A percentile compares a stretch with the other conserved stretches of the same genome.
Evolutionary conservation across 306 rosid genomes (phyloP).

Genomic region (Sphenostylis stenocarpa): DNA sequence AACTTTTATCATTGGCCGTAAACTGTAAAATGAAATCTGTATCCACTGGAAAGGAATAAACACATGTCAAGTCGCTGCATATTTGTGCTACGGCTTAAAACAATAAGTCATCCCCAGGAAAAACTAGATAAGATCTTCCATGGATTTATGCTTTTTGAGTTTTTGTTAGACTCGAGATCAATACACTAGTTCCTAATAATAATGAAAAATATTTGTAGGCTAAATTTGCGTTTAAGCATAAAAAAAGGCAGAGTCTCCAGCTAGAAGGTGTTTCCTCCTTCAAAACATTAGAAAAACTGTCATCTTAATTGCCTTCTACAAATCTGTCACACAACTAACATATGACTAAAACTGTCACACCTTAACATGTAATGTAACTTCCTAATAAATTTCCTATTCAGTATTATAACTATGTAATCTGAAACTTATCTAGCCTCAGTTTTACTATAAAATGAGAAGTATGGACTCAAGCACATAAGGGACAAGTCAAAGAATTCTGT

Average conservation of each 20-base stretch:
- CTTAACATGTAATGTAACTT: neutral
- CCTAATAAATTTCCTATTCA: neutral
- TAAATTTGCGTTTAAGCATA: neutral
- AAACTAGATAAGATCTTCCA: neutral
- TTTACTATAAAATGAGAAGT: too few relatives aligned
- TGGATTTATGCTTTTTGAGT: neutral
- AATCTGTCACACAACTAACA: neutral
- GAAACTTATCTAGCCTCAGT: neutral
- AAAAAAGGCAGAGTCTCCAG: neutral
- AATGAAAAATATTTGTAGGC: neutral
- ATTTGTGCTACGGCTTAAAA: neutral
- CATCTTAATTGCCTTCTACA: neutral
- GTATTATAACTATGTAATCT: neutral
- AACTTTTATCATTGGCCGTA: too few relatives aligned
- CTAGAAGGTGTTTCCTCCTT: neutral
- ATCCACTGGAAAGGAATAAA: neutral
- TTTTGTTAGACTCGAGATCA: neutral
- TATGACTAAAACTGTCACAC: neutral
- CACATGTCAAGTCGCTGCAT: neutral
- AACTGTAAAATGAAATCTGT: neutral
- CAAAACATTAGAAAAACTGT: neutral
- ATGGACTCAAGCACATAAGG: neutral
- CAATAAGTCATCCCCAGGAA: neutral
- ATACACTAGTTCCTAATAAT: too few relatives aligned
- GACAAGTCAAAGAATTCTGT: constrained; percentile 1